Percentiles rank a stretch among this genome's conserved stretches.
Conservation (phyloP, 2,329 filamentous ascomycete species). For the Xylariaceae sp. region DNA sequence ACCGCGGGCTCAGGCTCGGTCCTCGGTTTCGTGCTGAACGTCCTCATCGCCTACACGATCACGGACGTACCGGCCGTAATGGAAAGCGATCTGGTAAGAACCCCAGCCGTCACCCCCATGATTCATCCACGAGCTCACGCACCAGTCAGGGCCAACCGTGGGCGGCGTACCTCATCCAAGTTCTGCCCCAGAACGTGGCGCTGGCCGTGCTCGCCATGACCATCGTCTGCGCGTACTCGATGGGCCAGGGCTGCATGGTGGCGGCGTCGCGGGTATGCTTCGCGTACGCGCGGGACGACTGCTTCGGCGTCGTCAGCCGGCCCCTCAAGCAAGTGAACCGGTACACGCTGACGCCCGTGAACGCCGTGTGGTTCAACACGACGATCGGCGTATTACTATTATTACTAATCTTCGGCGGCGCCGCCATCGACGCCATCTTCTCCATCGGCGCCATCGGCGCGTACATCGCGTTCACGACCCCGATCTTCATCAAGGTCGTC, state of each 20-base stretch:
- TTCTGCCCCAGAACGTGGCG: constrained; percentile 61
- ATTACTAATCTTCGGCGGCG: constrained; percentile 65
- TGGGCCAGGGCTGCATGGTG: constrained; percentile 76
- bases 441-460: constrained; percentile 70
- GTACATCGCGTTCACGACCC: constrained; percentile 63
- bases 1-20: constrained; percentile 68
- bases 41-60: constrained; percentile 74
- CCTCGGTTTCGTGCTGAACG: constrained; percentile 73
- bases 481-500: constrained; percentile 61
- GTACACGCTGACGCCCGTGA: constrained; percentile 66
- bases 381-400: constrained; percentile 61
- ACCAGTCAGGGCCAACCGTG: constrained; percentile 61
- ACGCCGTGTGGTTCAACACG: constrained; percentile 70
- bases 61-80: constrained; percentile 63
- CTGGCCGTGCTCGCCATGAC: constrained; percentile 66
- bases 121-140: neutral
- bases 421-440: constrained; percentile 70
- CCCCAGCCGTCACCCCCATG: too few species aligned
- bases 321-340: constrained; percentile 64
- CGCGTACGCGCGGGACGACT: constrained; percentile 73
- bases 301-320: constrained; percentile 60
- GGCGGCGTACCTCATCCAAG: constrained; percentile 69
- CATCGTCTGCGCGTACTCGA: constrained; percentile 70
- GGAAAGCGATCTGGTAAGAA: constrained; percentile 55
- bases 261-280: constrained; percentile 67